These are phyloP conservation scores for Pichia sp. DNA, from an alignment of 1,139 yeast genomes.

Conservation along the genomic window DNA sequence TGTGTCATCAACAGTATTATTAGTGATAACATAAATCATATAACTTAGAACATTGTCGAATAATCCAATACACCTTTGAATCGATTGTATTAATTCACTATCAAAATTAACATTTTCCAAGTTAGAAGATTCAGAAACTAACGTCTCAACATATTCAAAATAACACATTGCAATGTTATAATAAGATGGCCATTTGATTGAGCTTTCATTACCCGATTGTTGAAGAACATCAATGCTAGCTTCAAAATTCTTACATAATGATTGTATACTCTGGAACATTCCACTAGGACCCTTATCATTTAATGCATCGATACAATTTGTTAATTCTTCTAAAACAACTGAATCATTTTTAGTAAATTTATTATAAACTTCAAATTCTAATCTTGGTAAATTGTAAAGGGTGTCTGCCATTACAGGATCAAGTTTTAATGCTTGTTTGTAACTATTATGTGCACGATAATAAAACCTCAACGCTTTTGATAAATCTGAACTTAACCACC, in stretches of 20 bases:
- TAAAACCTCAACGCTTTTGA: constrained; percentile 49
- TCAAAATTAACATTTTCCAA: constrained; percentile 15
- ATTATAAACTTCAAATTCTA: constrained; percentile 44
- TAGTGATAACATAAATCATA: background rate
- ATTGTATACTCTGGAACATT: constrained; percentile 36
- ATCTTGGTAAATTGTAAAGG: constrained; percentile 44
- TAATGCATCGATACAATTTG: constrained; percentile 39
- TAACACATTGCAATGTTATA: constrained; percentile 45
- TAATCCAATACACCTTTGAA: constrained; percentile 15
- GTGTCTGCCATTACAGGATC: constrained; percentile 33
- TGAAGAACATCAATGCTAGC: constrained; percentile 30
- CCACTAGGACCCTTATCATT: constrained; percentile 24
- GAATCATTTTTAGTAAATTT: constrained; percentile 42
- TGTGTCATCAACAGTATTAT: background rate
- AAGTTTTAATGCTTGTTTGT: constrained; percentile 31
- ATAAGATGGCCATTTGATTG: constrained; percentile 33
- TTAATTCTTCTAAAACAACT: constrained; percentile 34
- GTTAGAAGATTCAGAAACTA: constrained; percentile 20
- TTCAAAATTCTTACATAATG: constrained; percentile 38
- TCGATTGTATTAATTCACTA: constrained; percentile 3
- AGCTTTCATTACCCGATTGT: constrained; percentile 13
- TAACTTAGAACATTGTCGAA: constrained; percentile 5
- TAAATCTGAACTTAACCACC: constrained; percentile 52
- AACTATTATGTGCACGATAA: constrained; percentile 41
- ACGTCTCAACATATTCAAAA: constrained; percentile 41